Evolutionary conservation across 805 yeast species (phyloP).

Genomic region (Saccharomycopsis fodiens): DNA sequence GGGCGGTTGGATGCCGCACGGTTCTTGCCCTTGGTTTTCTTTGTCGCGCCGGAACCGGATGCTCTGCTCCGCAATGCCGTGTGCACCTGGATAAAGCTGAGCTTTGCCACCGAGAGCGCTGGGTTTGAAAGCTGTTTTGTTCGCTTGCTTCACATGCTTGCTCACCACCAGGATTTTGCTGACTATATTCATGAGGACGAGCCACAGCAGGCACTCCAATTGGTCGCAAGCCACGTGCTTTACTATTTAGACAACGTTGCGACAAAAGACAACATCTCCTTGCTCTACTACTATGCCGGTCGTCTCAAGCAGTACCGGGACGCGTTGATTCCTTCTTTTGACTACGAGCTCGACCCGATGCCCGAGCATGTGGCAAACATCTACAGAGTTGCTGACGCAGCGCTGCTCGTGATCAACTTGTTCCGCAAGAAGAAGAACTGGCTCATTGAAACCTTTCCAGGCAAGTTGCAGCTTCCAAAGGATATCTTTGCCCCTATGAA

Average conservation of each 20-base stretch:
- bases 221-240: constrained; percentile 51
- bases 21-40: constrained; percentile 60
- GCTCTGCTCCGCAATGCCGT: constrained; percentile 39
- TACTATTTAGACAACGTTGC: constrained; percentile 56
- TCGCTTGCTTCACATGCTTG: constrained; percentile 58
- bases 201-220: constrained; percentile 36
- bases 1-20: constrained; percentile 44
- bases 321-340: constrained; percentile 33
- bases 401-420: constrained; percentile 58
- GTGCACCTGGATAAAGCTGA: constrained; percentile 65
- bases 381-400: constrained; percentile 64
- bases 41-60: constrained; percentile 72
- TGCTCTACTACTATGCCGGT: constrained; percentile 68
- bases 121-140: constrained; percentile 60
- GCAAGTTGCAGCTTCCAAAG: constrained; percentile 58
- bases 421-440: constrained; percentile 41
- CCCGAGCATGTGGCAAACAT: constrained; percentile 34
- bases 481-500: constrained; percentile 63
- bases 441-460: constrained; percentile 77
- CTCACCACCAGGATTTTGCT: constrained; percentile 66
- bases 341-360: constrained; percentile 20
- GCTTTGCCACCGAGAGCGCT: constrained; percentile 38
- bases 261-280: constrained; percentile 57
- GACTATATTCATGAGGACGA: constrained; percentile 30
- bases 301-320: constrained; percentile 75